Evolutionary conservation across 495 filamentous ascomycete genomes (phyloP).

Genomic region (Lophiotrema nucula): DNA sequence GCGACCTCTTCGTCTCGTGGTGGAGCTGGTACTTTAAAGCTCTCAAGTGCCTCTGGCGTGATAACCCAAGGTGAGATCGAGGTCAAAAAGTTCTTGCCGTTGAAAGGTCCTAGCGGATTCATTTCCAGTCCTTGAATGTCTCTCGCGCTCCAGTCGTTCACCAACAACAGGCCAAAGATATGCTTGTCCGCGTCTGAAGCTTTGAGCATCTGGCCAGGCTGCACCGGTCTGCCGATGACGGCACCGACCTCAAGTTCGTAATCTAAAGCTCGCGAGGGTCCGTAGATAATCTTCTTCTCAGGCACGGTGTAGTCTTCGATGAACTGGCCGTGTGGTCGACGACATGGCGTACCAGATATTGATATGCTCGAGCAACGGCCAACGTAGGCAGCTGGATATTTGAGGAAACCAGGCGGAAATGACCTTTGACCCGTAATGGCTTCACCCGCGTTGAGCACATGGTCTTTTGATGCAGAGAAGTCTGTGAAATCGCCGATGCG

Average conservation of each 20-base stretch:
- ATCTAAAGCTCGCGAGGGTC: slow-evolving; percentile 34
- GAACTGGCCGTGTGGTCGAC: slow-evolving; percentile 35
- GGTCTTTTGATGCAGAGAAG: slow-evolving; percentile 31
- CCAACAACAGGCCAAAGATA: slow-evolving; percentile 80
- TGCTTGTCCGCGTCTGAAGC: slow-evolving; percentile 67
- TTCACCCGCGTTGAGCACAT: slow-evolving; percentile 31
- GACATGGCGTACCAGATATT: slow-evolving; percentile 65
- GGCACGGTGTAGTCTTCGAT: slow-evolving; percentile 13
- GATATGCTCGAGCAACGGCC: slow-evolving; percentile 78
- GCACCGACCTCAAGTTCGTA: slow-evolving; percentile 38
- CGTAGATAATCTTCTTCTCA: slow-evolving; percentile 31
- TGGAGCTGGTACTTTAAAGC: slow-evolving; percentile 14
- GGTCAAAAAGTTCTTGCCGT: slow-evolving; percentile 38
- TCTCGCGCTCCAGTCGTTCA: slow-evolving; percentile 91
- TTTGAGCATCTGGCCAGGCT: slow-evolving; percentile 23
- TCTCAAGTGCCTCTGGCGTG: slow-evolving; percentile 31
- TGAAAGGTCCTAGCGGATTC: slow-evolving; percentile 38
- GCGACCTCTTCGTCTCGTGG: not conserved
- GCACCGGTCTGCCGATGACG: slow-evolving; percentile 12
- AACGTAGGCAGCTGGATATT: slow-evolving; percentile 53
- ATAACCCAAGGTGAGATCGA: slow-evolving; percentile 39
- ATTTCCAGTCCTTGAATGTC: slow-evolving; percentile 89
- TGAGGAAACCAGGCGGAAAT: slow-evolving; percentile 29
- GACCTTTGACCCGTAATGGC: slow-evolving; percentile 31
- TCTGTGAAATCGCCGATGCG: slow-evolving; percentile 39